A percentile compares a stretch with the other conserved stretches of the same genome.
Evolutionary conservation across 371 early-diverging fungal species (phyloP).

Genomic region (Apophysomyces sp.): DNA sequence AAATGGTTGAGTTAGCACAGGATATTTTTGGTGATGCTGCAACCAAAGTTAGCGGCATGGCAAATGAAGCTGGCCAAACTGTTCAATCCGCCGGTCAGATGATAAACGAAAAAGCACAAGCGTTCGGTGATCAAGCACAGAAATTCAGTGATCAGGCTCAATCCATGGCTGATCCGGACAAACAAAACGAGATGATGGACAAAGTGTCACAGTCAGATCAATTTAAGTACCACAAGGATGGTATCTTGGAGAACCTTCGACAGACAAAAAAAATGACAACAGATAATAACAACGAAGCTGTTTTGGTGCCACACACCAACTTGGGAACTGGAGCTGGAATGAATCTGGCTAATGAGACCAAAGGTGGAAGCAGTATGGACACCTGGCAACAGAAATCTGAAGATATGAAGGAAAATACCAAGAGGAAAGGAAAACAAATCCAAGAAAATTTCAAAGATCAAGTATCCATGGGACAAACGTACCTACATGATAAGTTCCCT

Average conservation of each 20-base stretch:
- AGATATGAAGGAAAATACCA: conserved; percentile 5
- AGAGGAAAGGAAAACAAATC: conserved; percentile 6
- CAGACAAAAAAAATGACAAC: background rate
- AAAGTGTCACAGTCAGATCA: background rate
- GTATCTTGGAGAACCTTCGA: conserved; percentile 4
- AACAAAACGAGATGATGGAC: conserved; percentile 12
- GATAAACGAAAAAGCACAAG: conserved; percentile 21
- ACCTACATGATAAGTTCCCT: conserved; percentile 34
- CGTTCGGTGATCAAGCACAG: conserved; percentile 5
- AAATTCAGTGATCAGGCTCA: conserved; percentile 3
- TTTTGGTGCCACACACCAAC: background rate
- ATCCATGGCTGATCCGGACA: conserved; percentile 14
- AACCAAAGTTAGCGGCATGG: conserved; percentile 27
- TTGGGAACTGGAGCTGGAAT: background rate
- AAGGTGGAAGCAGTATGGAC: background rate
- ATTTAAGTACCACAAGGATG: conserved; percentile 3
- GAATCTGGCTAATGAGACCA: background rate
- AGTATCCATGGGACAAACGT: conserved; percentile 7
- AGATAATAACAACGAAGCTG: background rate
- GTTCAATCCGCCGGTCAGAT: conserved; percentile 26
- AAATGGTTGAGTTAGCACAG: conserved; percentile 48
- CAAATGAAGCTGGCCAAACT: conserved; percentile 20
- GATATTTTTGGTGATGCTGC: conserved; percentile 47
- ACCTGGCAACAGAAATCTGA: background rate
- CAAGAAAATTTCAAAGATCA: conserved; percentile 8